phyloP scores from a whole-genome alignment of 176 grass and related monocot species.

The Zea luxurians region DNA sequence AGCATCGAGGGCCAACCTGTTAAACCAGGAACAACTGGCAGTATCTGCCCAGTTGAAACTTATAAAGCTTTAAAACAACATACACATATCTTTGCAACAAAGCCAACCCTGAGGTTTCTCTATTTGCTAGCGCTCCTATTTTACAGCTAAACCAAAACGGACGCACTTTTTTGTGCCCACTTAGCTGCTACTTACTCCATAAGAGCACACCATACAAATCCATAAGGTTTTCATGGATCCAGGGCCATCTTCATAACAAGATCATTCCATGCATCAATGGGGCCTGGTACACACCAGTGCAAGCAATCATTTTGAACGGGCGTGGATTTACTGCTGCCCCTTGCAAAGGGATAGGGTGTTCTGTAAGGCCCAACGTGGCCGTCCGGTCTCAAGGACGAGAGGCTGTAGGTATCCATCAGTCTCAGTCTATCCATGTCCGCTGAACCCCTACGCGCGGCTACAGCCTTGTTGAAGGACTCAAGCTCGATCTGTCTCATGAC shows the following conservation, averaged over 20 bases:
- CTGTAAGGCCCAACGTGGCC: constrained; percentile 80
- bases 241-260: constrained; percentile 67
- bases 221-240: constrained; percentile 36
- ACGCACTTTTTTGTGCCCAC: background rate
- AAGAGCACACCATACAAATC: constrained; percentile 3
- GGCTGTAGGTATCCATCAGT: constrained; percentile 70
- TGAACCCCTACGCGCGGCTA: constrained; percentile 14
- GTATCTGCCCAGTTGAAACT: background rate
- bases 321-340: constrained; percentile 31
- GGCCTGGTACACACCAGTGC: constrained; percentile 90
- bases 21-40: background rate
- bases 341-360: constrained; percentile 54
- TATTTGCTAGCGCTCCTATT: background rate
- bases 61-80: background rate
- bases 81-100: background rate
- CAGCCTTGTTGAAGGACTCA: constrained; percentile 52
- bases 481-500: constrained; percentile 72
- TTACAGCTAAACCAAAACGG: constrained; percentile 18
- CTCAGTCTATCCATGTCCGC: constrained; percentile 34
- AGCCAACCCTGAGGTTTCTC: background rate
- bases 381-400: constrained; percentile 67
- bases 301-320: constrained; percentile 82
- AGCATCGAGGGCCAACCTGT: background rate
- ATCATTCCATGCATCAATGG: constrained; percentile 85
- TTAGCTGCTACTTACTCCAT: background rate